phyloP scores from a whole-genome alignment of 2,329 filamentous ascomycete species.

The Ramichloridium luteum region DNA sequence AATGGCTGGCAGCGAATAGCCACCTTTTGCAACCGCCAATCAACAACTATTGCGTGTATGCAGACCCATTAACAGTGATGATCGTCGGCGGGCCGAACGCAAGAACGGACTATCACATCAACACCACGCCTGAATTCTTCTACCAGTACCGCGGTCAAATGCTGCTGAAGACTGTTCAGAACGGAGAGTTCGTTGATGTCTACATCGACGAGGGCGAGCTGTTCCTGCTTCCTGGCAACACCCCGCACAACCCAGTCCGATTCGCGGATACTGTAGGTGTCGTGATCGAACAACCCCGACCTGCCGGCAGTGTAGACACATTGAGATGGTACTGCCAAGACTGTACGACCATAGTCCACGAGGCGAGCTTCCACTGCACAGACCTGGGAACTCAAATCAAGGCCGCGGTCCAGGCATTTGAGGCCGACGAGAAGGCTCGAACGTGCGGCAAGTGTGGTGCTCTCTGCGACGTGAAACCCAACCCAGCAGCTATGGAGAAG shows the following conservation, averaged over 20 bases:
- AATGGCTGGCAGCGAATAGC: constrained; percentile 71
- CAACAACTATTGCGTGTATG: constrained; percentile 96
- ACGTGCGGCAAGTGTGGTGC: constrained; percentile 66
- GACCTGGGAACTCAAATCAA: constrained; percentile 93
- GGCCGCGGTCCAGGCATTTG: constrained; percentile 73
- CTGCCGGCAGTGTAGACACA: constrained; percentile 56
- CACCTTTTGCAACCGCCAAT: constrained; percentile 88
- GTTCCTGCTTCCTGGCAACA: constrained; percentile 85
- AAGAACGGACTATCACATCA: constrained; percentile 97
- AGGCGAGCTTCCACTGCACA: constrained; percentile 76
- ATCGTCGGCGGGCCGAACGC: constrained; percentile 94
- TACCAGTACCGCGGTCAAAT: constrained; percentile 91
- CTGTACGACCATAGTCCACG: constrained; percentile 65
- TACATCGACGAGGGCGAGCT: constrained; percentile 86
- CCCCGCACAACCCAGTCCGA: constrained; percentile 89
- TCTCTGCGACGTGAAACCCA: constrained; percentile 59
- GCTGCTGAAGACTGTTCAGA: constrained; percentile 83
- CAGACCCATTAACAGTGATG: constrained; percentile 73
- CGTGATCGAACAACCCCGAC: constrained; percentile 76
- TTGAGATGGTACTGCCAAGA: constrained; percentile 81
- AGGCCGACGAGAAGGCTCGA: constrained; percentile 53
- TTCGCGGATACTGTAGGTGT: constrained; percentile 91
- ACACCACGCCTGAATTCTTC: constrained; percentile 93
- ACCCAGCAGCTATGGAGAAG: constrained; percentile 24
- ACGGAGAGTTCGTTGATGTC: constrained; percentile 61